Evolutionary conservation across 176 grass and related monocot species (phyloP).

Genomic region (Zoysia japonica): DNA sequence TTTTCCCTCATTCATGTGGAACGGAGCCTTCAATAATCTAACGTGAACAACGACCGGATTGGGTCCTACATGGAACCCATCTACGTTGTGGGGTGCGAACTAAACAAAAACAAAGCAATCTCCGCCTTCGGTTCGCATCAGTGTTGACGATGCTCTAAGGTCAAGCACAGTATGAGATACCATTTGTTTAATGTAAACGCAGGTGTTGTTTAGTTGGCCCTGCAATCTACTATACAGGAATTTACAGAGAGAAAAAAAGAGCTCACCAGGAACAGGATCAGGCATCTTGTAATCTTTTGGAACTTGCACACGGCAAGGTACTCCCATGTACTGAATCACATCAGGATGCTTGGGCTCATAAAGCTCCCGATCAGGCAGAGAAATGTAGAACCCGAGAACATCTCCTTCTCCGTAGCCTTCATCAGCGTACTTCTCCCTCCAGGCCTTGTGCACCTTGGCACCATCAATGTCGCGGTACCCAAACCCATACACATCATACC

Average conservation of each 20-base stretch:
- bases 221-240: constrained; percentile 8
- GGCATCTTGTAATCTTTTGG: constrained; percentile 62
- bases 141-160: no score
- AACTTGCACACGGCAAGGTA: constrained; percentile 61
- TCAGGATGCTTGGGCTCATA: constrained; percentile 77
- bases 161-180: not conserved
- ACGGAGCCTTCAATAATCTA: no score
- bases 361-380: constrained; percentile 64
- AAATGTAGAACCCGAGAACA: constrained; percentile 89
- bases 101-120: no score
- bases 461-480: constrained; percentile 84
- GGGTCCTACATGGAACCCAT: no score
- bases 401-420: constrained; percentile 71
- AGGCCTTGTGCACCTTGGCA: constrained; percentile 73
- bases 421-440: constrained; percentile 65
- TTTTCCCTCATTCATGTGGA: no score
- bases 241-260: not conserved
- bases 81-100: no score
- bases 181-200: not conserved
- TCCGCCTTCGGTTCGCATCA: no score
- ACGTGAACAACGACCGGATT: no score
- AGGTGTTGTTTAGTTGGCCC: not conserved
- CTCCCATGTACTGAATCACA: constrained; percentile 79
- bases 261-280: constrained; percentile 76
- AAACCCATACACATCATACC: constrained; percentile 69